Base-by-base conservation (phyloP, 257 asterid species). In the Vinca minor region DNA sequence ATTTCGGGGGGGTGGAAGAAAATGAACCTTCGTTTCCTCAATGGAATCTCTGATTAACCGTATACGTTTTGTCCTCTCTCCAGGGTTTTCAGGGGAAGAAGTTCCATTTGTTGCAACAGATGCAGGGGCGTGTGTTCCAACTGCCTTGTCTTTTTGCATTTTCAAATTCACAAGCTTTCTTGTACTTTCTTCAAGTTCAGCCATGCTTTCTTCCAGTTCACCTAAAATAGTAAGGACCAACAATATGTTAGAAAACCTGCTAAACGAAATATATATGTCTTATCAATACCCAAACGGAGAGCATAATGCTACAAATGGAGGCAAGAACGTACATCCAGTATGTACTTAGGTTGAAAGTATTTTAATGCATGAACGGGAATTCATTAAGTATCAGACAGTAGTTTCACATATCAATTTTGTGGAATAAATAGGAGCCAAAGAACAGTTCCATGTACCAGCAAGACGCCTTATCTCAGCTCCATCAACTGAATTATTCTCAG, bases 111-210 rank as follows among this genome's bases (percentile, higher is more conserved):
- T 75, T 26, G 75, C 73, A 79, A 81, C 74, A 48, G 91, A 74
- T 69, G 83, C 80, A 11, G 89, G 89, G 61, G 76, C 78, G n/a
- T 82, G 89, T 76, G 75, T 76, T 60, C 82, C 87, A 69, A 93
- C 77, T 56, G 80, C 76, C 58, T 80, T 91, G 60, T 79, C 95
- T 68, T 84, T 92, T 76, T 92, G 98, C 97, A 92, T 84, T 83
- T 75, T 84, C 80, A 87, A 66, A 75, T 75, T 87, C 55, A 85
- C 81, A 44, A 92, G 77, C 72, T 89, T 92, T 76, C 97, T 87
- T 81, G 94, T 85, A 77, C 91, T 89, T 78, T 89, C 96, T 81
- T 92, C 98, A 65, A 89, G 91, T 77, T 85, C 98, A 18, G 82
- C 76, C 89, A 89, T 77, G 82, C 81, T 85, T 69, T 92, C 98